Conservation (phyloP, 345 rosid genomes). For the Jatropha curcas region DNA sequence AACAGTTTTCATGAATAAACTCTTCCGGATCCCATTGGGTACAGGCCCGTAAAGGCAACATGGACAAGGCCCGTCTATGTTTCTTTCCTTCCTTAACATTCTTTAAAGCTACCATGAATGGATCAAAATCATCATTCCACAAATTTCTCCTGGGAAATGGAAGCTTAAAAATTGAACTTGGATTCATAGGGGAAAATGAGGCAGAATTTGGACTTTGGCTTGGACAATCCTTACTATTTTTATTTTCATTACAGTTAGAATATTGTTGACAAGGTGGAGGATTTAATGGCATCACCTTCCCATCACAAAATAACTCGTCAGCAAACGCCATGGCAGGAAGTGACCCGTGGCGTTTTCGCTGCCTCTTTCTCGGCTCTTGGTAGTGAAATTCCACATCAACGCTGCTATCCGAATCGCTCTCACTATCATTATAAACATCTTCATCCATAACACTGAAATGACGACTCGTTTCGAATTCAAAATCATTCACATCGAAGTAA, state of each 20-base stretch:
- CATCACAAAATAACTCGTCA: conserved; percentile 53
- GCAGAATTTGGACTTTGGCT: background rate
- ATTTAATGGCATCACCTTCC: conserved; percentile 46
- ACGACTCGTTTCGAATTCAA: conserved; percentile 41
- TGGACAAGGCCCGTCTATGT: conserved; percentile 35
- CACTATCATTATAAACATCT: background rate
- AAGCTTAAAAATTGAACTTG: conserved; percentile 14
- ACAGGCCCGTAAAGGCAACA: conserved; percentile 30
- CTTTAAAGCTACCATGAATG: conserved; percentile 52
- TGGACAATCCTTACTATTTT: background rate
- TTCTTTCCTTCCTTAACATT: conserved; percentile 37
- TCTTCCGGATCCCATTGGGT: background rate
- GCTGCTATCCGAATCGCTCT: background rate
- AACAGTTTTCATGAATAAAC: background rate
- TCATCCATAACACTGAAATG: background rate
- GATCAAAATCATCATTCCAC: conserved; percentile 61
- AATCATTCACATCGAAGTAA: background rate
- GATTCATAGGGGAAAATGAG: conserved; percentile 23
- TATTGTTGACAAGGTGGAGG: conserved; percentile 41
- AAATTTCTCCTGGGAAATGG: conserved; percentile 35
- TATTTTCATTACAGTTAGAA: background rate
- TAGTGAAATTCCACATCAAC: background rate
- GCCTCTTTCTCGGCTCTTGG: background rate
- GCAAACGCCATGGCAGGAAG: conserved; percentile 55
- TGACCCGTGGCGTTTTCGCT: conserved; percentile 12